These are phyloP conservation scores for Canavalia gladiata DNA, from an alignment of 306 rosid species.

Conservation along the genomic window DNA sequence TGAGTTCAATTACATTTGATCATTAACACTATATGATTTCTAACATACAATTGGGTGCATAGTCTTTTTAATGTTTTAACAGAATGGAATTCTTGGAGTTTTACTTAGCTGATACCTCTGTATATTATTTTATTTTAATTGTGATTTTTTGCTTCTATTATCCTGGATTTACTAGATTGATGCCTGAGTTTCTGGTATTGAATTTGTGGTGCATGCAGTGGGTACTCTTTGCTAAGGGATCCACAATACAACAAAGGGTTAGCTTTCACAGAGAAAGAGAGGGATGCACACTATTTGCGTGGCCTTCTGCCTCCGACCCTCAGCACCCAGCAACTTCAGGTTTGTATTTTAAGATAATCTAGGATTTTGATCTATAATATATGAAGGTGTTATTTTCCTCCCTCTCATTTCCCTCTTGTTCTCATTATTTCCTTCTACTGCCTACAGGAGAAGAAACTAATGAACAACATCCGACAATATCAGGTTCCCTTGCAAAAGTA, in stretches of 20 bases:
- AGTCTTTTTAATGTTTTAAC: not conserved
- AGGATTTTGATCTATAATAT: not conserved
- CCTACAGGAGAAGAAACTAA: constrained; percentile 77
- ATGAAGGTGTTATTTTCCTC: not conserved
- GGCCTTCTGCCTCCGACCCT: constrained; percentile 90
- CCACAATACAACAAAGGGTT: constrained; percentile 97
- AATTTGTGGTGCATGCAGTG: constrained; percentile 64
- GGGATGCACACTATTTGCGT: constrained; percentile 95
- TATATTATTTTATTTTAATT: not conserved
- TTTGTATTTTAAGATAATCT: constrained; percentile 37
- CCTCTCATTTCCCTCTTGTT: not conserved
- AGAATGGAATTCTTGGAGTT: not conserved
- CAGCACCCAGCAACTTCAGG: constrained; percentile 85
- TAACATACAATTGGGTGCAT: not conserved
- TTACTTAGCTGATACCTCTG: not conserved
- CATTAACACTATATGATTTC: not conserved
- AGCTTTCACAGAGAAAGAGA: constrained; percentile 89
- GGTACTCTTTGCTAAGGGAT: constrained; percentile 88
- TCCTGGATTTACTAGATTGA: not conserved
- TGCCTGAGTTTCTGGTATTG: not conserved
- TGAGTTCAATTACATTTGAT: not conserved
- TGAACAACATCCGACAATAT: constrained; percentile 75
- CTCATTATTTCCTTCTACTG: constrained; percentile 30
- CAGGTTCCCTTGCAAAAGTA: constrained; percentile 89
- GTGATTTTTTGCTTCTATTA: constrained; percentile 1